Percentiles rank a stretch among this genome's conserved stretches.
Evolutionary conservation across 345 rosid species (phyloP).

Genomic region (Brassica rapa): DNA sequence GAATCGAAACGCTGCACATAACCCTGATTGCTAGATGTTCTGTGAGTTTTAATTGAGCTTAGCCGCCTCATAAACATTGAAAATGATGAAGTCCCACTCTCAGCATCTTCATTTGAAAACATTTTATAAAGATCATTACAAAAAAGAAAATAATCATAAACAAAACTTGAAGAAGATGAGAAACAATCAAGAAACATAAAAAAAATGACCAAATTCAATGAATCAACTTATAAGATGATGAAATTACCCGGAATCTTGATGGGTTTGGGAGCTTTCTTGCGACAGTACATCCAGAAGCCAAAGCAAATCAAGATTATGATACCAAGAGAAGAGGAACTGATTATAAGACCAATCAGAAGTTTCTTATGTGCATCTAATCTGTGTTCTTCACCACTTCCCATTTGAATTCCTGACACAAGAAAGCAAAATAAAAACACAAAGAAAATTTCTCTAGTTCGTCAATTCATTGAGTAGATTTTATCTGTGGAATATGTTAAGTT

Average conservation of each 20-base stretch:
- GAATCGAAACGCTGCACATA: conserved; percentile 53
- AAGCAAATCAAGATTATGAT: conserved; percentile 17
- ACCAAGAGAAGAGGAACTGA: conserved; percentile 53
- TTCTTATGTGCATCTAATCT: conserved; percentile 48
- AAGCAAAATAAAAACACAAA: neutral
- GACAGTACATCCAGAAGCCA: conserved; percentile 17
- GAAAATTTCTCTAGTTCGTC: neutral
- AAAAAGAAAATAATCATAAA: neutral
- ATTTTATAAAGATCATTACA: conserved; percentile 2
- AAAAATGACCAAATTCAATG: neutral
- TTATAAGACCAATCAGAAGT: conserved; percentile 52
- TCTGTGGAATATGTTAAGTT: neutral
- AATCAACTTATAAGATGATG: neutral
- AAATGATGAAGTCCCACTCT: conserved; percentile 44
- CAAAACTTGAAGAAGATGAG: neutral
- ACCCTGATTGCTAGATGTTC: conserved; percentile 34
- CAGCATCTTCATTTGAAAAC: conserved; percentile 39
- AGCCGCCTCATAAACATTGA: conserved; percentile 23
- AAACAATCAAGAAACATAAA: neutral
- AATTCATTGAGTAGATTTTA: neutral
- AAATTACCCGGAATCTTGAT: conserved; percentile 51
- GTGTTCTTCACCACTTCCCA: conserved; percentile 47
- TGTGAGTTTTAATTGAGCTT: conserved; percentile 25
- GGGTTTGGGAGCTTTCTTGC: conserved; percentile 46
- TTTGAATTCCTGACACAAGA: conserved; percentile 48